A percentile compares a stretch with the other conserved stretches of the same genome.
phyloP scores from a whole-genome alignment of 1,139 yeast species.

The Yamadazyma buinensis region DNA sequence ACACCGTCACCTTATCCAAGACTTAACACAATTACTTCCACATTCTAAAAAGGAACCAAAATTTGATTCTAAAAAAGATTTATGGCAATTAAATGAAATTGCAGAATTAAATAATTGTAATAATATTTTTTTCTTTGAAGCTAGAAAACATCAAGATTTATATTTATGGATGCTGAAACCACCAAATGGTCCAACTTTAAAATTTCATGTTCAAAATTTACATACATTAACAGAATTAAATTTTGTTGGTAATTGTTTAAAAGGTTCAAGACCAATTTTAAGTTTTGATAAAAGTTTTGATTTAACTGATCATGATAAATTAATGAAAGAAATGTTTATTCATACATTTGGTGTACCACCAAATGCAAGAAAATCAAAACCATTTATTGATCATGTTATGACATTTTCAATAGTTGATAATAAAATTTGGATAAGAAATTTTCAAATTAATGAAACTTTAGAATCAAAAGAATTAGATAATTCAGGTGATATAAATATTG shows the following conservation, averaged over 20 bases:
- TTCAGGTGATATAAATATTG: constrained; percentile 31
- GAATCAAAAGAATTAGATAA: constrained; percentile 38
- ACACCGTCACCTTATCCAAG: constrained; percentile 91
- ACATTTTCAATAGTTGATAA: constrained; percentile 90
- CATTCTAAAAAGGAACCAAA: constrained; percentile 97
- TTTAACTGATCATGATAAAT: constrained; percentile 55
- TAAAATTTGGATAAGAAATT: constrained; percentile 94
- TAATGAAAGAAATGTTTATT: constrained; percentile 79
- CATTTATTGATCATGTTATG: constrained; percentile 92
- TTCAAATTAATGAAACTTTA: constrained; percentile 79
- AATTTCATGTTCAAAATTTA: constrained; percentile 89
- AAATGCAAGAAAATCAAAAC: constrained; percentile 88
- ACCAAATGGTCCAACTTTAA: constrained; percentile 96
- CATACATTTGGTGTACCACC: constrained; percentile 98
- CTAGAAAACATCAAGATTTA: constrained; percentile 93
- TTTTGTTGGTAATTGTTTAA: constrained; percentile 92
- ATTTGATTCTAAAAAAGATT: constrained; percentile 86
- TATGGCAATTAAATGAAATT: constrained; percentile 85
- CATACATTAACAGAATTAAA: constrained; percentile 96
- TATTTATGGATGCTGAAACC: constrained; percentile 95
- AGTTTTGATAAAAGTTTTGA: constrained; percentile 80
- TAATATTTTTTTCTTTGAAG: constrained; percentile 89
- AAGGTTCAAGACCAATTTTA: constrained; percentile 93
- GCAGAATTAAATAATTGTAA: constrained; percentile 98
- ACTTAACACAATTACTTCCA: constrained; percentile 76